Conservation (phyloP, 2,329 filamentous ascomycete genomes). For the Pseudovirgaria hyperparasitica region DNA sequence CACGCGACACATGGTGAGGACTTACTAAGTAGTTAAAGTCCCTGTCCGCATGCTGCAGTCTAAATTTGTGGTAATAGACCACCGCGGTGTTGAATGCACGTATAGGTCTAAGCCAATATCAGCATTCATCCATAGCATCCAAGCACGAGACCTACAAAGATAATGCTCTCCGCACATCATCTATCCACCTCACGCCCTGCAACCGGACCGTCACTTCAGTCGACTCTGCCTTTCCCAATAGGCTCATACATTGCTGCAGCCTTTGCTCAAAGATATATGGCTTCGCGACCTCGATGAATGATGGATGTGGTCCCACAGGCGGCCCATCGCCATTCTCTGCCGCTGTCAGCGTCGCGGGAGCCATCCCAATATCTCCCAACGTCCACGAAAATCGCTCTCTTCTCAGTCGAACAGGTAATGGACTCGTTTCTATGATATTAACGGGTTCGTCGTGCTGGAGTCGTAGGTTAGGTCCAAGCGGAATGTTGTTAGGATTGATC, state of each 20-base stretch:
- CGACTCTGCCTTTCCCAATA: slow-evolving; percentile 58
- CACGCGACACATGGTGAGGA: slow-evolving; percentile 2
- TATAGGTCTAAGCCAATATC: slow-evolving; percentile 50
- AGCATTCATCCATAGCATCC: not conserved
- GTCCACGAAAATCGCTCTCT: too few species aligned
- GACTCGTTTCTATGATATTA: too few species aligned
- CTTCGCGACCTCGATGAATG: slow-evolving; percentile 50
- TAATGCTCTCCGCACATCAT: slow-evolving; percentile 68
- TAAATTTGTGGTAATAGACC: slow-evolving; percentile 88
- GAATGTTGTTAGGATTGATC: too few species aligned
- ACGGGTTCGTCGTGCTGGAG: too few species aligned
- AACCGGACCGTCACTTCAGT: slow-evolving; percentile 71
- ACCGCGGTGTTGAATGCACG: slow-evolving; percentile 87
- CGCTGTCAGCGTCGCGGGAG: slow-evolving; percentile 15
- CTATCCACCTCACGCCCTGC: slow-evolving; percentile 80
- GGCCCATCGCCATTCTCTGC: slow-evolving; percentile 9
- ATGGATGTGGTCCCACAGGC: slow-evolving; percentile 43
- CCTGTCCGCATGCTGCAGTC: slow-evolving; percentile 68
- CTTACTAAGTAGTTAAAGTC: slow-evolving; percentile 63
- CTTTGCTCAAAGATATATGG: slow-evolving; percentile 76
- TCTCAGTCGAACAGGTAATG: too few species aligned
- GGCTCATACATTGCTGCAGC: slow-evolving; percentile 59
- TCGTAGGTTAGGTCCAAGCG: too few species aligned
- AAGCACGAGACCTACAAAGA: slow-evolving; percentile 22
- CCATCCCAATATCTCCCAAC: too few species aligned